These are phyloP conservation scores for Colletotrichum abscissum DNA, from an alignment of 2,329 filamentous ascomycete species.

Conservation along the genomic window DNA sequence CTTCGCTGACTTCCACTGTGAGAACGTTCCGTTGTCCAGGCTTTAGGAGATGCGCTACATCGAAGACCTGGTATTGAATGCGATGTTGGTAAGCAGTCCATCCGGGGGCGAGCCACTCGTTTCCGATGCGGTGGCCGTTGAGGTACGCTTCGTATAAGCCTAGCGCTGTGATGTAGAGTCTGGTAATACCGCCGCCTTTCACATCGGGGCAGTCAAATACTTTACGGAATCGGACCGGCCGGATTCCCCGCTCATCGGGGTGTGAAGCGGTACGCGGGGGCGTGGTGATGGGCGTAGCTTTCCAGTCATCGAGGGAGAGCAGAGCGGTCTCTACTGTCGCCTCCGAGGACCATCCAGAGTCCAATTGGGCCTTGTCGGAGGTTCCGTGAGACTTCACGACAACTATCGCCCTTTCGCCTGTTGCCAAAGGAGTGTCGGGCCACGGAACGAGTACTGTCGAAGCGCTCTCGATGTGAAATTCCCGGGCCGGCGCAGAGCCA, in stretches of 20 bases:
- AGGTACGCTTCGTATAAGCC: conserved; percentile 52
- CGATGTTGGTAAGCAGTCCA: conserved; percentile 58
- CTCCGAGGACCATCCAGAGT: conserved; percentile 20
- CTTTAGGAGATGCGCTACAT: conserved; percentile 50
- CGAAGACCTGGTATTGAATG: conserved; percentile 55
- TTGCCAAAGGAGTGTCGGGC: conserved; percentile 39
- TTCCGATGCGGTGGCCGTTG: conserved; percentile 47
- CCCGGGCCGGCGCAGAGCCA: not conserved
- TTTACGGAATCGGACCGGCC: conserved; percentile 28
- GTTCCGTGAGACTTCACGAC: conserved; percentile 43
- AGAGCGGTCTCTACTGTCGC: conserved; percentile 21
- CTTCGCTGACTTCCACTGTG: conserved; percentile 60
- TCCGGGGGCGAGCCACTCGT: conserved; percentile 51
- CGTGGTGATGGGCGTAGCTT: conserved; percentile 19
- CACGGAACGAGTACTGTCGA: conserved; percentile 31
- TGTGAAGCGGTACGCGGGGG: not conserved
- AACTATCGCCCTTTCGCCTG: conserved; percentile 42
- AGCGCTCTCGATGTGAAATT: conserved; percentile 12
- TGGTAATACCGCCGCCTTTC: conserved; percentile 29
- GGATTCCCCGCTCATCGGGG: conserved; percentile 14
- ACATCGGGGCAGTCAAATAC: conserved; percentile 6
- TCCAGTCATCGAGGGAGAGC: conserved; percentile 10
- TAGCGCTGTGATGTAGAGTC: conserved; percentile 49
- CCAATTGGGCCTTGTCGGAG: not conserved
- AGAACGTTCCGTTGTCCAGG: conserved; percentile 49